Evolutionary conservation across 192 early-diverging fungal species (phyloP).

Genomic region (Coemansia sp.): DNA sequence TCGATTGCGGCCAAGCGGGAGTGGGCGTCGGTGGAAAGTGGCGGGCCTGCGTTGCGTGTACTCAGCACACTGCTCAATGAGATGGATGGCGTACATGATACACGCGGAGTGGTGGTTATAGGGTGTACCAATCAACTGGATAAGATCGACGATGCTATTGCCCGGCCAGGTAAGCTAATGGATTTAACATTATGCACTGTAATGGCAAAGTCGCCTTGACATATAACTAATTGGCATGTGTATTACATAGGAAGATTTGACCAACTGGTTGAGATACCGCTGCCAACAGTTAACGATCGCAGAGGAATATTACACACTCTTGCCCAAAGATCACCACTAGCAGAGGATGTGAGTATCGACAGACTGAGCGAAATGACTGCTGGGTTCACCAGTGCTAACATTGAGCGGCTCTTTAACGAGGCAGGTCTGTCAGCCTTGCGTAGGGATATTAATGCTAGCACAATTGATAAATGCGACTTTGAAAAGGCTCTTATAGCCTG

Average conservation of each 20-base stretch:
- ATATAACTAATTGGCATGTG: background rate
- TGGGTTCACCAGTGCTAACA: conserved; percentile 33
- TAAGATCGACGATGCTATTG: conserved; percentile 81
- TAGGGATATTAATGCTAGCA: background rate
- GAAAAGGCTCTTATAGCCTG: background rate
- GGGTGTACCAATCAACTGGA: conserved; percentile 89
- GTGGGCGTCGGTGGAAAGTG: conserved; percentile 55
- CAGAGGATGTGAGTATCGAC: conserved; percentile 50
- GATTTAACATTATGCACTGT: no score
- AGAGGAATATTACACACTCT: conserved; percentile 67
- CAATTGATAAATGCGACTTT: conserved; percentile 28
- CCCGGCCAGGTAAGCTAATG: conserved; percentile 60
- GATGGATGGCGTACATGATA: conserved; percentile 93
- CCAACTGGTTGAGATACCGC: conserved; percentile 70
- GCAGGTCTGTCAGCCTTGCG: conserved; percentile 43
- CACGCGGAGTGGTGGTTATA: conserved; percentile 80
- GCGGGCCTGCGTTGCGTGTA: conserved; percentile 84
- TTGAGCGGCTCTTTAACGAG: conserved; percentile 48
- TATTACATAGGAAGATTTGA: conserved; percentile 74
- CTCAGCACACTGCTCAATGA: conserved; percentile 94
- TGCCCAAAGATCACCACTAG: conserved; percentile 58
- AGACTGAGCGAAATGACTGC: conserved; percentile 25
- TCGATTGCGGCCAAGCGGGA: conserved; percentile 79
- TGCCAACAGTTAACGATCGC: conserved; percentile 61
- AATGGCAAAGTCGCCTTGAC: no score